Base-by-base conservation (phyloP, 805 yeast genomes). In the Priceomyces haplophilus region DNA sequence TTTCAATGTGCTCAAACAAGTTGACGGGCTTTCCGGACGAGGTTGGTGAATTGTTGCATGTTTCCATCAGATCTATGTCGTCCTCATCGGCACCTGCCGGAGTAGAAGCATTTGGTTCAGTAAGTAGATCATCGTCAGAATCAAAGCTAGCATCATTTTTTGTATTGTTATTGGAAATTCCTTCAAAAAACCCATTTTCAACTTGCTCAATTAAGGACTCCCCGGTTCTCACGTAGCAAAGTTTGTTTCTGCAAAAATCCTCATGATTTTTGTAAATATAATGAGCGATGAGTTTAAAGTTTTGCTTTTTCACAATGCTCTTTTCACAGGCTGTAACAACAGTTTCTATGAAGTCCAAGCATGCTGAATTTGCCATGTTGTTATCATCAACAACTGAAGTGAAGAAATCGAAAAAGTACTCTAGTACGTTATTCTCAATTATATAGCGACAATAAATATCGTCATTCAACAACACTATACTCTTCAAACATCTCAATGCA, bases 311-410 rank as follows among this genome's bases (percentile, higher is more conserved):
- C 8, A 44, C 38, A 20, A 48, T 41, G 19, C 43, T 43, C 4
- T 42, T 37, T 24, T 54, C 64, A 44, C 61, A 59, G 38, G 56
- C 61, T 44, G 51, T 55, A 24, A 53, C 47, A 30, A 64, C 55
- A 16, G 73, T 67, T 51, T 79, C 84, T 25, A 82, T 65, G 17
- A 90, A 67, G 56, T 85, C 89, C 36, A 88, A 67, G 48, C 91
- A 76, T 4, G 90, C 76, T 0, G 97, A 88, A 54, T 80, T 85
- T 2, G 85, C 74, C 45, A 89, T 63, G 55, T 82, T 85, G 56
- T 85, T 80, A 30, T 64, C 62, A 23, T 68, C 62, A 5, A 73
- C 66, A 7, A 79, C 75, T 11, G 67, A 73, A 17, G 67, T 62
- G 47, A 85, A 68, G 38, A 79, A 65, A 1, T 59, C 55, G 43